Evolutionary conservation across 805 yeast genomes (phyloP).

Genomic region (Candida maltosa): DNA sequence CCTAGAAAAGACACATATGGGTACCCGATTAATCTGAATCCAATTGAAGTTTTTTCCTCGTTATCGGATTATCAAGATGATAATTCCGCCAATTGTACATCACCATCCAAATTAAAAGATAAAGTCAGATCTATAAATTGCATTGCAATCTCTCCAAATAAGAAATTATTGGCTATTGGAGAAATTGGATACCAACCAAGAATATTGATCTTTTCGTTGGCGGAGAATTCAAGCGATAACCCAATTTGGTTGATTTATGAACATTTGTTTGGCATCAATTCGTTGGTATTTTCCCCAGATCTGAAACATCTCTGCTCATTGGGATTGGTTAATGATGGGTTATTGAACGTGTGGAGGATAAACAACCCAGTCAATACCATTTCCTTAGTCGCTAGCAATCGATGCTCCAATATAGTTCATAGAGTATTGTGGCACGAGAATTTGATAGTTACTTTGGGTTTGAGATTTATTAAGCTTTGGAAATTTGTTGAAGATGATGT

Average conservation of each 20-base stretch:
- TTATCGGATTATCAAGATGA: neutral
- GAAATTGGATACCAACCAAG: slow-evolving; percentile 71
- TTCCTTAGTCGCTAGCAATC: slow-evolving; percentile 48
- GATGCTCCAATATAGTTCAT: slow-evolving; percentile 58
- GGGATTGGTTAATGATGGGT: slow-evolving; percentile 71
- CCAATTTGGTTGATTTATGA: slow-evolving; percentile 57
- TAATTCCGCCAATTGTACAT: slow-evolving; percentile 5
- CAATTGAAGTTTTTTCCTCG: slow-evolving; percentile 18
- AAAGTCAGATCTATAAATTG: slow-evolving; percentile 54
- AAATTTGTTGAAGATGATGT: slow-evolving; percentile 30
- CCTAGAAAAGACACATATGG: slow-evolving; percentile 32
- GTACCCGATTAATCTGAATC: slow-evolving; percentile 25
- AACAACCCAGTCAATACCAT: slow-evolving; percentile 8
- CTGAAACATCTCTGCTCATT: slow-evolving; percentile 55
- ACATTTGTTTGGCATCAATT: slow-evolving; percentile 63
- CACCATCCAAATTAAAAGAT: slow-evolving; percentile 27
- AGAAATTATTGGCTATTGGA: slow-evolving; percentile 59
- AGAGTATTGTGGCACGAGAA: slow-evolving; percentile 55
- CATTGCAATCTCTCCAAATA: slow-evolving; percentile 56
- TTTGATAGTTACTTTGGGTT: slow-evolving; percentile 53
- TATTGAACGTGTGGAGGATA: slow-evolving; percentile 57
- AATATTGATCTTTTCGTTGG: slow-evolving; percentile 55
- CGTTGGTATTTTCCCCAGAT: slow-evolving; percentile 55
- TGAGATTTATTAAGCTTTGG: slow-evolving; percentile 65
- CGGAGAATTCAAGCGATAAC: slow-evolving; percentile 40